phyloP scores from a whole-genome alignment of 2,329 filamentous ascomycete species.

The Alternaria angustiovoidea region DNA sequence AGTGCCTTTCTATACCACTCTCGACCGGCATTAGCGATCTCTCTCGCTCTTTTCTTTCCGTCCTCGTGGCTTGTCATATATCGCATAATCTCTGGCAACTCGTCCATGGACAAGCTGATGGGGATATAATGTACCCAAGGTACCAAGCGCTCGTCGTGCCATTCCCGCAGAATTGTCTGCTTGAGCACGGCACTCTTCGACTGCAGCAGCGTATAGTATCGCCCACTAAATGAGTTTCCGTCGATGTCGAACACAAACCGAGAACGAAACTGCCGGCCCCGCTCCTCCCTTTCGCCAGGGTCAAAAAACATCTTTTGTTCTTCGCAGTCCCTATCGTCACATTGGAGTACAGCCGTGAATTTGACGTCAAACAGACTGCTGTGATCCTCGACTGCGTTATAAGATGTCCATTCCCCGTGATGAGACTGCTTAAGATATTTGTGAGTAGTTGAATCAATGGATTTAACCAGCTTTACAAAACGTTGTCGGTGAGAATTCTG shows the following conservation, averaged over 20 bases:
- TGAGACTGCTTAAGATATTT: constrained; percentile 10
- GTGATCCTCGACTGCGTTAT: constrained; percentile 22
- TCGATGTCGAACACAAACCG: constrained; percentile 28
- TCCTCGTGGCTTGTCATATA: constrained; percentile 19
- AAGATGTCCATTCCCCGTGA: neutral
- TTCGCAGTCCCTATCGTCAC: too few relatives aligned
- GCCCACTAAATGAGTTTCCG: constrained; percentile 31
- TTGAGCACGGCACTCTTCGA: constrained; percentile 32
- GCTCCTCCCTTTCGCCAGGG: constrained; percentile 47
- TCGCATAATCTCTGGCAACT: constrained; percentile 17
- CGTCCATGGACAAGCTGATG: constrained; percentile 30
- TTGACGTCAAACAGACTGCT: constrained; percentile 29
- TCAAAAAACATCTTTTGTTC: too few relatives aligned
- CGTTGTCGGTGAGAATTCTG: constrained; percentile 57
- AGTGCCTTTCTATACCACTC: constrained; percentile 25
- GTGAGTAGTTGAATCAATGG: constrained; percentile 17
- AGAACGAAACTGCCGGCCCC: constrained; percentile 11
- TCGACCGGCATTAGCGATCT: constrained; percentile 29
- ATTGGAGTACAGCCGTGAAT: too few relatives aligned
- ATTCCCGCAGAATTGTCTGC: constrained; percentile 48
- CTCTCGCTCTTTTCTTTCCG: constrained; percentile 21
- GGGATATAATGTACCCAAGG: constrained; percentile 50
- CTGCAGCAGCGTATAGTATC: constrained; percentile 26
- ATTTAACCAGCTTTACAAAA: constrained; percentile 50
- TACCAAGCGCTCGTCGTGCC: constrained; percentile 47